Evolutionary conservation across 2,329 filamentous ascomycete species (phyloP).

Genomic region (Hymenoscyphus fructigenus): DNA sequence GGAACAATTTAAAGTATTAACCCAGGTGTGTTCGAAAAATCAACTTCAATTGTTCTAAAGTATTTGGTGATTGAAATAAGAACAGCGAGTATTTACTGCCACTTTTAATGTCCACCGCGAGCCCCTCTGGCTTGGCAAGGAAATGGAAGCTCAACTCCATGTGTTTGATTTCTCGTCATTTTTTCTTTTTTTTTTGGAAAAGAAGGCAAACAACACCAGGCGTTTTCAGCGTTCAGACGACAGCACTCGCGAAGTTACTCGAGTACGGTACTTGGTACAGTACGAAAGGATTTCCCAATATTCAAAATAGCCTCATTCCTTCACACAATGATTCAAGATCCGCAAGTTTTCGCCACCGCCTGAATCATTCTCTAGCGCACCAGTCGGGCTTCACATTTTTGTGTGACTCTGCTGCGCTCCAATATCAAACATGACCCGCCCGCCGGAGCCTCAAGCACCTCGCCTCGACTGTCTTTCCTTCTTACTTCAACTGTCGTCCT

Average conservation of each 20-base stretch:
- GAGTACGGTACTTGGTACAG: not conserved
- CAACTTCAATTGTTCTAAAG: no score
- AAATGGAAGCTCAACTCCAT: not conserved
- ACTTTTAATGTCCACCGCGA: no score
- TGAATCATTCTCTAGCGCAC: not conserved
- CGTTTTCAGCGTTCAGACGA: not conserved
- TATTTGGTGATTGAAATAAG: no score
- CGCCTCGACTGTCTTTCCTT: not conserved
- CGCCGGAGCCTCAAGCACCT: slow-evolving; percentile 3
- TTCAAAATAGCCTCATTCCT: not conserved
- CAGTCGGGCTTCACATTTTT: not conserved
- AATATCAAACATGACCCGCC: not conserved
- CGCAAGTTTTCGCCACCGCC: not conserved
- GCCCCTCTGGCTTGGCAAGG: not conserved
- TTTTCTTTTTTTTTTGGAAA: not conserved
- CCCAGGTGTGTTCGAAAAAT: no score
- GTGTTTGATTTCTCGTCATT: not conserved
- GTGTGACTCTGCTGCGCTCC: not conserved
- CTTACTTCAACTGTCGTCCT: not conserved
- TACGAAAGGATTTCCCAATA: not conserved
- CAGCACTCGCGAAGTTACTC: not conserved
- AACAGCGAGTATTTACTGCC: no score
- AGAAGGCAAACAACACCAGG: not conserved
- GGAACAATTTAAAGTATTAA: no score
- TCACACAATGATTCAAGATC: not conserved